Evolutionary conservation across 805 yeast genomes (phyloP).

Genomic region (Ogataea haglerorum): DNA sequence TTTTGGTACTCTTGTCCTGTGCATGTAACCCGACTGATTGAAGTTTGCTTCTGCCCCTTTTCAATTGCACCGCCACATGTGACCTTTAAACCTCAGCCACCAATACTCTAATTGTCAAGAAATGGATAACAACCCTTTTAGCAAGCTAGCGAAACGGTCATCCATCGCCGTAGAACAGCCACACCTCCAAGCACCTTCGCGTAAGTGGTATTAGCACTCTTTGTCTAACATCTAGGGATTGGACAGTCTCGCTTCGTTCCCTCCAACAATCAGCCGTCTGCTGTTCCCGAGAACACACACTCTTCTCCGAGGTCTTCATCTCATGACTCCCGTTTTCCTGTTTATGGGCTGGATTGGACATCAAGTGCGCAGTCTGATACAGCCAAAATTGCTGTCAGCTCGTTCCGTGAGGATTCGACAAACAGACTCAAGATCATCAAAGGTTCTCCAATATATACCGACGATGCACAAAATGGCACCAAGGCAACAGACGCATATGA

Average conservation of each 20-base stretch:
- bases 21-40: background rate
- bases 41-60: background rate
- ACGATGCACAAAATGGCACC: constrained; percentile 21
- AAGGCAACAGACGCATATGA: constrained; percentile 33
- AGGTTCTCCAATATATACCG: constrained; percentile 28
- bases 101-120: background rate
- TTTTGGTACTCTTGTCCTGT: background rate
- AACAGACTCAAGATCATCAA: constrained; percentile 59
- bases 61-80: background rate
- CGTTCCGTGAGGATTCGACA: constrained; percentile 73
- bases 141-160: constrained; percentile 22
- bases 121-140: constrained; percentile 12
- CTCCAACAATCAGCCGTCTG: background rate
- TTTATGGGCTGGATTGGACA: constrained; percentile 54
- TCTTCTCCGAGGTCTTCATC: constrained; percentile 33
- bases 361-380: constrained; percentile 29
- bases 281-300: constrained; percentile 8
- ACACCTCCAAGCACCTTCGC: constrained; percentile 16
- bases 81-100: background rate
- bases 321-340: constrained; percentile 47
- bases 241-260: background rate
- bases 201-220: constrained; percentile 7
- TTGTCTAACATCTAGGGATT: background rate
- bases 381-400: constrained; percentile 62
- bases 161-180: constrained; percentile 31